phyloP scores from a whole-genome alignment of 352 stramenopile genomes.

The Pythium brachiatum region DNA sequence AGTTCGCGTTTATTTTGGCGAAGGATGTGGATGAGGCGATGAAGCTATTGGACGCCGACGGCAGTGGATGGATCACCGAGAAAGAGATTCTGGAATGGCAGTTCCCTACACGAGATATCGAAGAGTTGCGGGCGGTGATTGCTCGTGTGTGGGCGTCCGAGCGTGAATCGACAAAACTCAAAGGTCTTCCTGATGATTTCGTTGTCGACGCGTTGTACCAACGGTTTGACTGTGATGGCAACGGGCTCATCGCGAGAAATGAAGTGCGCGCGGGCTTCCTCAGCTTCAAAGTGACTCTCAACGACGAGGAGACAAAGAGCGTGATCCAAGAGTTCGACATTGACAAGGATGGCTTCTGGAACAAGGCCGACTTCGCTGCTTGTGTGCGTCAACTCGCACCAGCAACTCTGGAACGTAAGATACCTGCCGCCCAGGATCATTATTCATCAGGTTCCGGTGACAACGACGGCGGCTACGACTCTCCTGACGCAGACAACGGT shows the following conservation, averaged over 20 bases:
- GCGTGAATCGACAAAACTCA: slow-evolving; percentile 6
- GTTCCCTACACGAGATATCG: slow-evolving; percentile 54
- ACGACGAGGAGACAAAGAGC: slow-evolving; percentile 34
- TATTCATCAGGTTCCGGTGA: background rate
- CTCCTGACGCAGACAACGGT: background rate
- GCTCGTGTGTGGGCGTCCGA: slow-evolving; percentile 32
- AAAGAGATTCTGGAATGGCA: slow-evolving; percentile 48
- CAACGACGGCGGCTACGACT: slow-evolving; percentile 8
- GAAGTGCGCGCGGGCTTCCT: slow-evolving; percentile 54
- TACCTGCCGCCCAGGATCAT: background rate
- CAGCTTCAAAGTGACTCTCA: slow-evolving; percentile 39
- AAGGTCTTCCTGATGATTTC: slow-evolving; percentile 7
- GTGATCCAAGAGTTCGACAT: slow-evolving; percentile 58
- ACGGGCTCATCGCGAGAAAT: slow-evolving; percentile 50
- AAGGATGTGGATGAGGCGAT: slow-evolving; percentile 36
- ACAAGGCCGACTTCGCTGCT: slow-evolving; percentile 40
- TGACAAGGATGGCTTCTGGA: slow-evolving; percentile 55
- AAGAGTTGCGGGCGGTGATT: slow-evolving; percentile 51
- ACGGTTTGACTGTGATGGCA: slow-evolving; percentile 56
- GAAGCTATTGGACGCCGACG: slow-evolving; percentile 48
- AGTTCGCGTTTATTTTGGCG: slow-evolving; percentile 18
- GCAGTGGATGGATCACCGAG: slow-evolving; percentile 69
- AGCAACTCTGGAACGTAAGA: background rate
- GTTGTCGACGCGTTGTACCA: slow-evolving; percentile 39
- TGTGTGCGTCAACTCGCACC: slow-evolving; percentile 45